phyloP scores from a whole-genome alignment of 106 monocot species.

The Allium sativum region DNA sequence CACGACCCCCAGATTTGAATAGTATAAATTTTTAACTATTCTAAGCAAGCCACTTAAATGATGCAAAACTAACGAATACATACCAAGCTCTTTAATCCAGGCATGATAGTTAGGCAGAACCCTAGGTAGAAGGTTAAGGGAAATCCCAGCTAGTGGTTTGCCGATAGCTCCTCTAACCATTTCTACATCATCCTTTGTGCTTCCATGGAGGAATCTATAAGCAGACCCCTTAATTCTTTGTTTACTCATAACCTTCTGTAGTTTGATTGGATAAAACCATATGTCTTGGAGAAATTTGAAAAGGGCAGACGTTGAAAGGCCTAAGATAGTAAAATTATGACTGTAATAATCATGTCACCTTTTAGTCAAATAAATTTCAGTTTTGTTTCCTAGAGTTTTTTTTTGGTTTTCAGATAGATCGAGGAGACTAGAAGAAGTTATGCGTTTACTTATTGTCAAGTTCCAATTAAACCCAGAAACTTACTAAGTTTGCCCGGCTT shows the following conservation, averaged over 20 bases:
- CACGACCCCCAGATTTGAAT: neutral
- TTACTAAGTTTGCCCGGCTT: no score
- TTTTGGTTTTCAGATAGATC: no score
- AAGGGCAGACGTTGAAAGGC: neutral
- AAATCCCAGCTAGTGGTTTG: slow-evolving; percentile 4
- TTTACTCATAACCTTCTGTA: slow-evolving; percentile 6
- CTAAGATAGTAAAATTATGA: no score
- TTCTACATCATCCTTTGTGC: neutral
- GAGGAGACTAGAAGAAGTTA: no score
- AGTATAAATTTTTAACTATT: neutral
- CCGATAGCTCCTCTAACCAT: neutral
- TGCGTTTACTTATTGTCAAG: no score
- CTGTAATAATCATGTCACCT: no score
- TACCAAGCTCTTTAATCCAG: slow-evolving; percentile 4
- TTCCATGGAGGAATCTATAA: slow-evolving; percentile 10
- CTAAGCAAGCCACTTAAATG: neutral
- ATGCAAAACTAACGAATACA: neutral
- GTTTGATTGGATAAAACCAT: slow-evolving; percentile 11
- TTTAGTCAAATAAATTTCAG: no score
- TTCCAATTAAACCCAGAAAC: no score
- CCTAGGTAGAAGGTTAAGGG: slow-evolving; percentile 5
- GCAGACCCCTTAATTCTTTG: slow-evolving; percentile 9
- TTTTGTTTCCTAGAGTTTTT: no score
- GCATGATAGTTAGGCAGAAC: slow-evolving; percentile 4
- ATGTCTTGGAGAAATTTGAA: neutral